Base-by-base conservation (phyloP, 2,329 filamentous ascomycete genomes). In the Cercospora canescens region DNA sequence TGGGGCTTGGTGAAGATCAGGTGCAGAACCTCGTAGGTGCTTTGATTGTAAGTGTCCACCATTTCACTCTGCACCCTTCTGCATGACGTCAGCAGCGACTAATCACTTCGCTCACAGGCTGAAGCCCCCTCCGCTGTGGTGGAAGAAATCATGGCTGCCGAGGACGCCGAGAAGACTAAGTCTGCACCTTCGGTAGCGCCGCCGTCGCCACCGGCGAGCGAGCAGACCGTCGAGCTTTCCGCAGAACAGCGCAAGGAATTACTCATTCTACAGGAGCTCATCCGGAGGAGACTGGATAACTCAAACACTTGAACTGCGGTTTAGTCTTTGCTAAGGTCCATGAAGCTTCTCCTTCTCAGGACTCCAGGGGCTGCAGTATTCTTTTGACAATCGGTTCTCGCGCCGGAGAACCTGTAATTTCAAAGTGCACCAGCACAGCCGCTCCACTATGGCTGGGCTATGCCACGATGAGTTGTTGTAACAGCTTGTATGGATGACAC, bases 31-130 rank as follows among this genome's bases (percentile, higher is more conserved):
- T 92, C 65, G 81, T 89, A 60, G 81, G 86, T 67, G 83, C 86
- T 61, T 82, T 92, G 69, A 81, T 91, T 69, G 89, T 91, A 81
- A 82, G 88, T 85, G 69, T 64, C 58, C 48, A 45, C 59, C 56
- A 62, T 59, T 69, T 67, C 66, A 62, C 66, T 61, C 69, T 63
- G 65, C 67, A 62, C 30, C 65, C 62, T 65, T 58, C 35, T 30
- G 21, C 35, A 71, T 71, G 69, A 72, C 67, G 66, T 75, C 67
- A 70, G 68, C 60, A 60, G 52, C 50, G 52, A 65, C 73, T 75
- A 71, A 76, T 68, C 50, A 63, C n/a, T 24, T 71, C 67, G 56
- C 68, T 67, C 39, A 50, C 62, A 82, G 80, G 74, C 77, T 63
- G 77, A 82, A 75, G 81, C 81, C 54, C 79, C 81, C 26, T 67